phyloP scores from a whole-genome alignment of 1,139 yeast species.

The Candida sp. region DNA sequence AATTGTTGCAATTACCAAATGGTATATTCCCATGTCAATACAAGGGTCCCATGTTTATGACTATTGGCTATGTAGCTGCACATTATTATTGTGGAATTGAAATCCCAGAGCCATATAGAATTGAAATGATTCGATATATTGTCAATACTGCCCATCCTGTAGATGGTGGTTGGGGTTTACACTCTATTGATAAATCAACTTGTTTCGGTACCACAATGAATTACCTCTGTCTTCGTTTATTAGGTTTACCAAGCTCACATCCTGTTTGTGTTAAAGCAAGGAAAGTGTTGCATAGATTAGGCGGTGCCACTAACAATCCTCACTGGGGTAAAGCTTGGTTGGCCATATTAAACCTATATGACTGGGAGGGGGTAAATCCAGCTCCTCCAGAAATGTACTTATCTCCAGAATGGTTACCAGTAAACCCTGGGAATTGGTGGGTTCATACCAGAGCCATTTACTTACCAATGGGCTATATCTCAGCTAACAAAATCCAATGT shows the following conservation, averaged over 20 bases:
- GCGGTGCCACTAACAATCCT: conserved; percentile 89
- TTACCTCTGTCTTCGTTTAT: conserved; percentile 70
- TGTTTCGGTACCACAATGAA: conserved; percentile 93
- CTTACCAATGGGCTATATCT: conserved; percentile 80
- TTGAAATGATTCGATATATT: conserved; percentile 77
- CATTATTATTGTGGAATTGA: conserved; percentile 66
- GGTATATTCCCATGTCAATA: conserved; percentile 93
- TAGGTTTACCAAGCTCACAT: conserved; percentile 74
- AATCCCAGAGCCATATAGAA: conserved; percentile 62
- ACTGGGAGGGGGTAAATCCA: conserved; percentile 98
- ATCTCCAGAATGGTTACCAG: conserved; percentile 73
- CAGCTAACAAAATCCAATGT: conserved; percentile 55
- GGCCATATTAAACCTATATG: conserved; percentile 72
- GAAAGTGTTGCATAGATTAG: conserved; percentile 61
- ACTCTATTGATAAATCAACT: conserved; percentile 86
- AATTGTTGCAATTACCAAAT: conserved; percentile 63
- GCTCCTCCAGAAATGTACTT: conserved; percentile 97
- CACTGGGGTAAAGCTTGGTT: conserved; percentile 99
- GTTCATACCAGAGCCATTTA: conserved; percentile 96
- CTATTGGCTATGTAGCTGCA: conserved; percentile 81
- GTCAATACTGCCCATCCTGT: conserved; percentile 93
- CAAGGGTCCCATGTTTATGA: conserved; percentile 97
- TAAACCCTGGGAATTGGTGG: conserved; percentile 99
- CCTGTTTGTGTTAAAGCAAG: conserved; percentile 82
- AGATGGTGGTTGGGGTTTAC: conserved; percentile 99